Evolutionary conservation across 2,329 filamentous ascomycete genomes (phyloP).

Genomic region (Ramichloridium luteum): DNA sequence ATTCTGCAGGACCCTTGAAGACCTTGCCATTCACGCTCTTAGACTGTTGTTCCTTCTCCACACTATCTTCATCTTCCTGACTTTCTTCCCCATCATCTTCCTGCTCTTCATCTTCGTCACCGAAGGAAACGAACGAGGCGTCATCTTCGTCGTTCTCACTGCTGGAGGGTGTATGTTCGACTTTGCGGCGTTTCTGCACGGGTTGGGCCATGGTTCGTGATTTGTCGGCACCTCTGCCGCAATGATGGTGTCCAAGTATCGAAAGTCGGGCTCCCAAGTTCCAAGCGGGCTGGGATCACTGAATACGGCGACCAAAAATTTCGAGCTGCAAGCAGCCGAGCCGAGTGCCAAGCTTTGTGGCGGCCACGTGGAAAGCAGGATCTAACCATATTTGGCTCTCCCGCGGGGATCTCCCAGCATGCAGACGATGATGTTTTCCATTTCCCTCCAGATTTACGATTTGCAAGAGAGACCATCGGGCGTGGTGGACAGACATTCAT

Average conservation of each 20-base stretch:
- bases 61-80: conserved; percentile 9
- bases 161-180: conserved; percentile 21
- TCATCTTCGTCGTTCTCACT: conserved; percentile 18
- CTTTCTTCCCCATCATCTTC: conserved; percentile 3
- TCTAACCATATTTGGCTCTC: not conserved
- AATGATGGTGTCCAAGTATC: too few species aligned
- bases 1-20: not conserved
- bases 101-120: conserved; percentile 7
- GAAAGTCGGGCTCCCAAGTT: too few species aligned
- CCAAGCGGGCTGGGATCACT: not conserved
- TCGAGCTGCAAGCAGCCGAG: not conserved
- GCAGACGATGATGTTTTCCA: too few species aligned
- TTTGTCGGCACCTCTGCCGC: too few species aligned
- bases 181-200: conserved; percentile 24
- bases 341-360: not conserved
- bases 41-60: conserved; percentile 4
- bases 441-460: too few species aligned
- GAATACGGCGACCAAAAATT: conserved; percentile 1
- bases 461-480: too few species aligned
- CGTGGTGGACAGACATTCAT: too few species aligned
- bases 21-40: not conserved
- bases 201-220: conserved; percentile 24
- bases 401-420: too few species aligned
- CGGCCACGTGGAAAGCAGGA: not conserved
- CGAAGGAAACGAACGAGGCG: conserved; percentile 25